phyloP scores from a whole-genome alignment of 2,329 filamentous ascomycete genomes.

The Mycosphaerella sp. region DNA sequence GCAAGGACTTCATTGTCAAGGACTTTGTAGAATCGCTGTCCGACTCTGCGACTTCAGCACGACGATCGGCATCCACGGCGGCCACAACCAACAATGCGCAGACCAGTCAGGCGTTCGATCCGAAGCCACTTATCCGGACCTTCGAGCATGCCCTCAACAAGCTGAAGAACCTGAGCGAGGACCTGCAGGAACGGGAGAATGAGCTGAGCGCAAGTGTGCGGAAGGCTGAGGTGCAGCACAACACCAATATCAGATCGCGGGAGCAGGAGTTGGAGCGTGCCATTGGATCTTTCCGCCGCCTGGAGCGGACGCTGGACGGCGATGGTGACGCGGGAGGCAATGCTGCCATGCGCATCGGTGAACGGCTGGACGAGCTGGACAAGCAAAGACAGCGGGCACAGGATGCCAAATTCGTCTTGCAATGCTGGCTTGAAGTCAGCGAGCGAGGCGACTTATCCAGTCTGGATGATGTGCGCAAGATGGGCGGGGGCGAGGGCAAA shows the following conservation, averaged over 20 bases:
- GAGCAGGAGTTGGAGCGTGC: conserved; percentile 86
- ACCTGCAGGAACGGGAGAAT: conserved; percentile 83
- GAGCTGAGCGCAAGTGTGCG: conserved; percentile 85
- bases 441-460: conserved; percentile 79
- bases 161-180: conserved; percentile 65
- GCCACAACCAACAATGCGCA: conserved; percentile 29
- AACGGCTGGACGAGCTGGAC: conserved; percentile 88
- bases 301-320: conserved; percentile 69
- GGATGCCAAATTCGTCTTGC: conserved; percentile 90
- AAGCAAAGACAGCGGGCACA: conserved; percentile 81
- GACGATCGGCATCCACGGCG: conserved; percentile 60
- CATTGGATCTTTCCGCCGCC: conserved; percentile 81
- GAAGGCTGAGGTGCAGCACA: conserved; percentile 84
- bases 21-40: conserved; percentile 94
- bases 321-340: conserved; percentile 63
- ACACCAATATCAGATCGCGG: conserved; percentile 79
- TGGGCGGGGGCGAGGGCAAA: conserved; percentile 83
- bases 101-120: conserved; percentile 60
- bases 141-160: conserved; percentile 74
- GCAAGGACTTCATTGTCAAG: conserved; percentile 85
- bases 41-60: conserved; percentile 71
- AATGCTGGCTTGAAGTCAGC: conserved; percentile 94
- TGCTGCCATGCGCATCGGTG: conserved; percentile 88
- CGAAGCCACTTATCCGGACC: conserved; percentile 90
- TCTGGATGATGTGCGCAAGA: conserved; percentile 80